Evolutionary conservation across 2,329 filamentous ascomycete species (phyloP).

Genomic region (Neobulgaria alba): DNA sequence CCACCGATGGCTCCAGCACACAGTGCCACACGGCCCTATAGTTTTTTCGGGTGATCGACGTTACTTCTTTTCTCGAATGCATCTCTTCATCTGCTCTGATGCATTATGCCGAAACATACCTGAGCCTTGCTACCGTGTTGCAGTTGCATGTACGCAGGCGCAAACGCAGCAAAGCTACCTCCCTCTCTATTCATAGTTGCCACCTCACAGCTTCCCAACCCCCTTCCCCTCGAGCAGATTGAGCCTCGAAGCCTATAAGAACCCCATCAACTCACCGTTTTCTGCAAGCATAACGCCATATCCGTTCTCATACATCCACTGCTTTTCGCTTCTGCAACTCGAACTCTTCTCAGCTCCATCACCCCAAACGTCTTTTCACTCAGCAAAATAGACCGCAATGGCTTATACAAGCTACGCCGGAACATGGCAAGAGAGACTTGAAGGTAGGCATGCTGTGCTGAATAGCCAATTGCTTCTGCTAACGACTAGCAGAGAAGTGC

Average conservation of each 20-base stretch:
- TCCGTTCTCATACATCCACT: slow-evolving; percentile 21
- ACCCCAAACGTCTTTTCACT: slow-evolving; percentile 5
- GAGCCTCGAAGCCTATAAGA: slow-evolving; percentile 23
- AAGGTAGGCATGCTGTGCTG: slow-evolving; percentile 26
- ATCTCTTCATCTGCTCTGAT: slow-evolving; percentile 23
- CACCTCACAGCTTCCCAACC: slow-evolving; percentile 26
- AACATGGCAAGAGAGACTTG: slow-evolving; percentile 32
- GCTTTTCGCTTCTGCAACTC: slow-evolving; percentile 20
- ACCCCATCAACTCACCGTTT: slow-evolving; percentile 20
- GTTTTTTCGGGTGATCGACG: slow-evolving; percentile 26
- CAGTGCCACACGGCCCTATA: slow-evolving; percentile 20
- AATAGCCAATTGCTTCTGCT: slow-evolving; percentile 11
- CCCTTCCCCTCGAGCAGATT: slow-evolving; percentile 9
- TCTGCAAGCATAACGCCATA: slow-evolving; percentile 28
- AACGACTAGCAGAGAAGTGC: slow-evolving; percentile 44
- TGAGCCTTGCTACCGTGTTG: slow-evolving; percentile 27
- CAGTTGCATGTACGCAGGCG: slow-evolving; percentile 23
- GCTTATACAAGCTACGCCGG: slow-evolving; percentile 24
- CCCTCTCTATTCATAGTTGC: slow-evolving; percentile 22
- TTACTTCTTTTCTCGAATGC: slow-evolving; percentile 26
- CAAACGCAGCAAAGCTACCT: slow-evolving; percentile 23
- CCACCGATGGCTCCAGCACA: slow-evolving; percentile 26
- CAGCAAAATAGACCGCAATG: slow-evolving; percentile 19
- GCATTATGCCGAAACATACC: slow-evolving; percentile 29
- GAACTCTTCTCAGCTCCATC: slow-evolving; percentile 16